Base-by-base conservation (phyloP, 2,329 filamentous ascomycete species). In the Nakataea oryzae region DNA sequence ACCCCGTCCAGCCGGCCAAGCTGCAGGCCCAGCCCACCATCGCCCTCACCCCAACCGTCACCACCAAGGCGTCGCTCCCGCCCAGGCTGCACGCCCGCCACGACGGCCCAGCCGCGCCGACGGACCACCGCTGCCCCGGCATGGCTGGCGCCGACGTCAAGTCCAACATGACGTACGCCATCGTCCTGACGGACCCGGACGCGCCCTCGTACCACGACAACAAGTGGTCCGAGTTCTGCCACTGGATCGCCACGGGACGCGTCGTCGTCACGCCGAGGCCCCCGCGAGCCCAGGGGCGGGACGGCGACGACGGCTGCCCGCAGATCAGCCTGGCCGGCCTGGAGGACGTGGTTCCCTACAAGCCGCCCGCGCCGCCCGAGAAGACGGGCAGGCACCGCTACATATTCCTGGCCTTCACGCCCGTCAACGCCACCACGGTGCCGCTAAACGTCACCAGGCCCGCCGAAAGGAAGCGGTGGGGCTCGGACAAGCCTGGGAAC, bases 151-250 rank as follows among this genome's bases (percentile, higher is more conserved):
- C 27, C 26, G 12, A 30, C 13, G 27, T 21, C 41, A 34, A 28
- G 41, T 54, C 54, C 7, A 61, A 61, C 54, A 29, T 69, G 60
- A 69, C 68, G 14, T 74, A 74, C 61, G 67, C 69, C 7, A 63
- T 76, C 58, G 67, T 71, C 5, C 65, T 78, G 7, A 77, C 74
- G 4, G 77, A 79, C 65, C 77, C 77, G 0, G 76, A 79, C 61
- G 77, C 76, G 1, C 75, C 75, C 0, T 76, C 75, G 0, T 72
- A 75, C 4, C 69, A 75, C 54, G 67, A 79, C 62, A 76, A 76
- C 3, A 73, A 75, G 62, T 78, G 75, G 75, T 73, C 75, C 8
- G 77, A 79, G 69, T 72, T 78, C 67, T 79, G 76, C 64, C 77
- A 79, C 67, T 79, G 76, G 75, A 74, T 79, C 58, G 73, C 74